A percentile compares a stretch with the other conserved stretches of the same genome.
phyloP scores from a whole-genome alignment of 2,329 filamentous ascomycete genomes.

The Metarhizium robertsii region DNA sequence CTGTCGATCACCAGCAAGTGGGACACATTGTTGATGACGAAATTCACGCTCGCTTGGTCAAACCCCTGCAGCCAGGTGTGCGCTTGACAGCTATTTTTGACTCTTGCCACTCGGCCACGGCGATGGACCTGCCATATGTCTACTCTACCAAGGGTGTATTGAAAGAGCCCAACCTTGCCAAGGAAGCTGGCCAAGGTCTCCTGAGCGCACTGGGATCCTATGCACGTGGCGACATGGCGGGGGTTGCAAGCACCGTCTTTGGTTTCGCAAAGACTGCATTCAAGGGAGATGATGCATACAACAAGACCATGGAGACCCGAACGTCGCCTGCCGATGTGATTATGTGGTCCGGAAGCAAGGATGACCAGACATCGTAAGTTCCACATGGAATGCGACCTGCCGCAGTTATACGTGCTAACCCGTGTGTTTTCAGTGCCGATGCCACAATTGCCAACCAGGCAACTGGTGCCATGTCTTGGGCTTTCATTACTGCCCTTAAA shows the following conservation, averaged over 20 bases:
- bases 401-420: constrained; percentile 5
- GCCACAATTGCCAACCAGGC: constrained; percentile 81
- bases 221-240: constrained; percentile 71
- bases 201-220: constrained; percentile 69
- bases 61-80: constrained; percentile 69
- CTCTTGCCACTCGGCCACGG: constrained; percentile 71
- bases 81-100: constrained; percentile 77
- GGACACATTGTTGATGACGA: constrained; percentile 72
- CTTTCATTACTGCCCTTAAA: constrained; percentile 84
- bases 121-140: constrained; percentile 68
- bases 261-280: constrained; percentile 83
- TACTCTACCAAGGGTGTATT: constrained; percentile 73
- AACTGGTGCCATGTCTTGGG: constrained; percentile 97
- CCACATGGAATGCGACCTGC: not conserved
- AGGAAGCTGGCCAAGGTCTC: constrained; percentile 66
- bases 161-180: constrained; percentile 74
- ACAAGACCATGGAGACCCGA: constrained; percentile 77
- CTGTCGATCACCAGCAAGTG: constrained; percentile 59
- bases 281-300: constrained; percentile 65
- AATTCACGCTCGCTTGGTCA: constrained; percentile 70
- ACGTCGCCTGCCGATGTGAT: constrained; percentile 92
- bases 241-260: constrained; percentile 73
- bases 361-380: constrained; percentile 73
- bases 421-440: constrained; percentile 56
- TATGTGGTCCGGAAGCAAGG: constrained; percentile 97